Evolutionary conservation across 345 rosid species (phyloP).

Genomic region (Lumnitzera racemosa): DNA sequence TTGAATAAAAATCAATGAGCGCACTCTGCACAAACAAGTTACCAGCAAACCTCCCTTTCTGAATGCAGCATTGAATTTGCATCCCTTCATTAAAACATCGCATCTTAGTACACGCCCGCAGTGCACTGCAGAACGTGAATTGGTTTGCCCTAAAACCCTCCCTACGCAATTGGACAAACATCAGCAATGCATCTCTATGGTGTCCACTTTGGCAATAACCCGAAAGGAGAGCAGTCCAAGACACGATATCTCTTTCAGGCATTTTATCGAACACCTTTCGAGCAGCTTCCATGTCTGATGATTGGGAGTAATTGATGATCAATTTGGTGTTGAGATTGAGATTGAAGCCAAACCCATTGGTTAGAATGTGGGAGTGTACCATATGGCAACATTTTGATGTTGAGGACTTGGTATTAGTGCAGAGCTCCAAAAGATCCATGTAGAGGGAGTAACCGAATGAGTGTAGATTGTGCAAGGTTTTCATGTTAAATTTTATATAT

Average conservation of each 20-base stretch:
- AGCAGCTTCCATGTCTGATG: conserved; percentile 27
- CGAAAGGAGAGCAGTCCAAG: conserved; percentile 68
- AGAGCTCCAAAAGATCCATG: conserved; percentile 29
- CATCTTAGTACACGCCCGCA: conserved; percentile 38
- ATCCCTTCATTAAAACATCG: conserved; percentile 34
- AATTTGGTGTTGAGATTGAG: conserved; percentile 35
- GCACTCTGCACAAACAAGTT: conserved; percentile 48
- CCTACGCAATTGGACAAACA: conserved; percentile 37
- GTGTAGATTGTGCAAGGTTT: too few relatives aligned
- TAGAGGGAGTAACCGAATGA: background rate
- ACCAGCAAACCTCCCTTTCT: conserved; percentile 37
- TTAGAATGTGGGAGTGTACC: conserved; percentile 37
- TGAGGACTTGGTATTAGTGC: conserved; percentile 12
- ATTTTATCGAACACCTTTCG: conserved; percentile 53
- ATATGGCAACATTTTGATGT: conserved; percentile 12
- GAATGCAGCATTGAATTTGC: conserved; percentile 55
- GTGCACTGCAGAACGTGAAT: conserved; percentile 44
- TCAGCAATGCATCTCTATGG: conserved; percentile 23
- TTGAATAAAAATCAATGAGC: conserved; percentile 52
- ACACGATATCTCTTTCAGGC: conserved; percentile 41
- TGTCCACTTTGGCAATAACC: conserved; percentile 29
- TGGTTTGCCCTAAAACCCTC: conserved; percentile 38
- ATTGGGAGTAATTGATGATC: conserved; percentile 24
- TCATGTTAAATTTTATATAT: too few relatives aligned
- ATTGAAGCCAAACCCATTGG: conserved; percentile 31